Evolutionary conservation across 2,329 filamentous ascomycete genomes (phyloP), one percentile per base, ranked within the genome.

Genomic region (Calonectria pteridis): DNA sequence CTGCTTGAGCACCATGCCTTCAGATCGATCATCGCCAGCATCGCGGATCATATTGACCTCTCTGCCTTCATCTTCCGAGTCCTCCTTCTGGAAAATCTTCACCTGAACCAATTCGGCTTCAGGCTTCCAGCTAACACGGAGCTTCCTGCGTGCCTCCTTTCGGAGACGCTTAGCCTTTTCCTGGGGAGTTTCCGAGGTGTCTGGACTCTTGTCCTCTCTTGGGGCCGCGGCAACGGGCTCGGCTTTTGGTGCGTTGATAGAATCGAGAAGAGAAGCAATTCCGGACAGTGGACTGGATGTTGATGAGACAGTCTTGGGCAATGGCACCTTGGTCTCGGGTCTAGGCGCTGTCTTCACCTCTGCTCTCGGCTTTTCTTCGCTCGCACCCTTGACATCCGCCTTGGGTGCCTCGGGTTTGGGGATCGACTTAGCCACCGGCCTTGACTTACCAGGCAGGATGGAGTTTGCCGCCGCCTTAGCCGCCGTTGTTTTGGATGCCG

Each of bases 111-210:
- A 87, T 35, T 91, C 89, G 23, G 89, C 86, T 64, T 93, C 93
- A 0, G 91, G 88, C 80, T 93, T 94, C 88, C 94, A 96, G 9
- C 86, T 89, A 7, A 96, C 94, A 16, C 92, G 89, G 28, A 95
- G 86, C 75, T 93, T 91, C 43, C 93, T 89, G 63, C 94, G 90
- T 72, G 91, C 89, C 81, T 95, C 93, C 79, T 95, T 95, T 43
- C 93, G 91, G 6, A 95, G 85, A 14, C 94, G 90, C 79, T 91
- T 93, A 2, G 88, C 86, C 78, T 88, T 92, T 81, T 95, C 89
- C 78, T 94, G 93, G 0, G 91, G 86, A 0, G 93, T 95, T 82
- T 96, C 94, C 0, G 88, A 85, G 0, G 87, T 84, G 23, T 93
- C 83, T 0, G 84, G 80, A n/a, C 84, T 83, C 35, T 85, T 86